phyloP scores from a whole-genome alignment of 768 basidiomycete species.

The Fistulinella prunicolor region DNA sequence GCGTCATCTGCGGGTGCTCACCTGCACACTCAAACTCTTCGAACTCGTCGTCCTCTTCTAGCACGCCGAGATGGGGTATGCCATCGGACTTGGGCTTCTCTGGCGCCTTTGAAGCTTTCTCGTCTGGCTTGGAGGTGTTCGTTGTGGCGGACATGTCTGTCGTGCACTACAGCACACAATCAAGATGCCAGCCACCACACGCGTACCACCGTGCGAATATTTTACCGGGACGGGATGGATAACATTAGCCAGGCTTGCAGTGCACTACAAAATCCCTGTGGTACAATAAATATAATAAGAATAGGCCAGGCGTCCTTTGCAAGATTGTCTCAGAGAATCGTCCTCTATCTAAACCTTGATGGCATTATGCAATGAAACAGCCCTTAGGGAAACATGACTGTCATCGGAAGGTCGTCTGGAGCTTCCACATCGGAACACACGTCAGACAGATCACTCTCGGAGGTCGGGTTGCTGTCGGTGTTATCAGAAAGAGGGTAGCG shows the following conservation, averaged over 20 bases:
- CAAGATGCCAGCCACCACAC: not conserved
- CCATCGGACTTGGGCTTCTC: constrained; percentile 45
- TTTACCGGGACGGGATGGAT: not conserved
- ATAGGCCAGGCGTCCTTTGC: constrained; percentile 20
- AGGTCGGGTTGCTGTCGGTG: constrained; percentile 11
- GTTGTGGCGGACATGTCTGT: constrained; percentile 42
- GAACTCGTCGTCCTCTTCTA: constrained; percentile 98
- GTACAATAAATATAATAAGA: constrained; percentile 35
- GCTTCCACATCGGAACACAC: constrained; percentile 21
- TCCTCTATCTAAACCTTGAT: constrained; percentile 8
- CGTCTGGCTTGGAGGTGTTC: constrained; percentile 46
- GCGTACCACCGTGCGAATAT: constrained; percentile 25
- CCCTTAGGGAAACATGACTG: constrained; percentile 1
- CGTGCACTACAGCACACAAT: not conserved
- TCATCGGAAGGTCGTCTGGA: constrained; percentile 26
- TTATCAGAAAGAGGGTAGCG: constrained; percentile 26
- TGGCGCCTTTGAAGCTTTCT: constrained; percentile 22
- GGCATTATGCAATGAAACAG: constrained; percentile 14
- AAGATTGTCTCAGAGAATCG: constrained; percentile 5
- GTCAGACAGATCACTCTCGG: constrained; percentile 29
- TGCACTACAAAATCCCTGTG: constrained; percentile 3
- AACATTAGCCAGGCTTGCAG: not conserved
- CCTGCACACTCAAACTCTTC: constrained; percentile 90
- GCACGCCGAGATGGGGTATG: constrained; percentile 71
- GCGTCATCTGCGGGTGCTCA: constrained; percentile 34